These are phyloP conservation scores for Ormosia semicastrata DNA, from an alignment of 306 rosid genomes.

Conservation along the genomic window DNA sequence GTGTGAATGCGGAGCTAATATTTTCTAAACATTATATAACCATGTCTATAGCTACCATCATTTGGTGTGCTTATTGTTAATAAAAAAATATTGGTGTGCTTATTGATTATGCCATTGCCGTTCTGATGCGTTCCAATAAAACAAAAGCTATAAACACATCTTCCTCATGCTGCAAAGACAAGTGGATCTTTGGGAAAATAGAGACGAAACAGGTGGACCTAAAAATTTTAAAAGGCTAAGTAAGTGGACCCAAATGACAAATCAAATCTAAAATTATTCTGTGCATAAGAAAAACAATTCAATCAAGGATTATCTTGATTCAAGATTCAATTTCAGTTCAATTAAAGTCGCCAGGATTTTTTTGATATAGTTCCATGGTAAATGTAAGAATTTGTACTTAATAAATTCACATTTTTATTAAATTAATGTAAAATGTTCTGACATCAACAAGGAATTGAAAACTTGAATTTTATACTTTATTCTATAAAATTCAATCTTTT, in stretches of 20 bases:
- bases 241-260: conserved; percentile 21
- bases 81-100: background rate
- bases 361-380: too few species aligned
- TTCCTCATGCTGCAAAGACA: conserved; percentile 27
- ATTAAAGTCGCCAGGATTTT: background rate
- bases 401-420: background rate
- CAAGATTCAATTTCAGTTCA: background rate
- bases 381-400: background rate
- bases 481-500: background rate
- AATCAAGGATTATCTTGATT: background rate
- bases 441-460: too few species aligned
- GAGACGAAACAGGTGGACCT: conserved; percentile 27
- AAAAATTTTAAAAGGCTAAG: background rate
- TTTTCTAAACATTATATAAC: too few species aligned
- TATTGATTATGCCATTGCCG: background rate
- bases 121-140: background rate
- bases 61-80: background rate
- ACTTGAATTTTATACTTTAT: too few species aligned
- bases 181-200: conserved; percentile 32
- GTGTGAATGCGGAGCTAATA: too few species aligned
- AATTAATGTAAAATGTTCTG: background rate
- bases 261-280: conserved; percentile 15
- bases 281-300: background rate
- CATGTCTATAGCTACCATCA: background rate
- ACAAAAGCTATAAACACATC: conserved; percentile 26